These are phyloP conservation scores for Pichia deserticola DNA, from an alignment of 805 yeast genomes.

Conservation along the genomic window DNA sequence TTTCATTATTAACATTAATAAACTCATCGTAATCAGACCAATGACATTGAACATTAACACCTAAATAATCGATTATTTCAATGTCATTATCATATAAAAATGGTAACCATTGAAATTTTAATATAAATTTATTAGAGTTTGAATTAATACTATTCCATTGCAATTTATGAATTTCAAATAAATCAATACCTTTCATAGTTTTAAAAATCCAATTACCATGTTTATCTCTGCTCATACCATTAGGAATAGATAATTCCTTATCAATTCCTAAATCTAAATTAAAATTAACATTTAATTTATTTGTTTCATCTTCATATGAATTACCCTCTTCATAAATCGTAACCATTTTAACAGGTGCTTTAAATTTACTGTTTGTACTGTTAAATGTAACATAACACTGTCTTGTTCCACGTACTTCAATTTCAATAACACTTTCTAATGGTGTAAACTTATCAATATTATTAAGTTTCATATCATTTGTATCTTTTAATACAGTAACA, in stretches of 20 bases:
- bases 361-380: constrained; percentile 29
- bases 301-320: not conserved
- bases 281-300: not conserved
- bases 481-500: constrained; percentile 44
- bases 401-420: constrained; percentile 55
- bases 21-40: constrained; percentile 68
- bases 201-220: constrained; percentile 37
- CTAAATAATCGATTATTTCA: constrained; percentile 32
- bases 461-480: constrained; percentile 22
- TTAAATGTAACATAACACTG: constrained; percentile 58
- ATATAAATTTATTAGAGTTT: constrained; percentile 33
- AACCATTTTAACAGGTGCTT: constrained; percentile 59
- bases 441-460: constrained; percentile 45
- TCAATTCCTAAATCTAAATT: not conserved
- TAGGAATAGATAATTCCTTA: constrained; percentile 26
- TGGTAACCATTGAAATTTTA: constrained; percentile 77
- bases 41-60: constrained; percentile 56
- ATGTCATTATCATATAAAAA: constrained; percentile 37
- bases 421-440: constrained; percentile 51
- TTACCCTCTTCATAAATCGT: constrained; percentile 36
- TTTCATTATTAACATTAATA: constrained; percentile 32
- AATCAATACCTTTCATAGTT: constrained; percentile 55
- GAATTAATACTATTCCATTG: constrained; percentile 40
- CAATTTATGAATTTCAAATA: constrained; percentile 56
- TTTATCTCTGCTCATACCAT: constrained; percentile 37